Percentiles rank a stretch among this genome's conserved stretches.
Conservation (phyloP, 1,139 yeast species). For the Kodamaea anthophila region DNA sequence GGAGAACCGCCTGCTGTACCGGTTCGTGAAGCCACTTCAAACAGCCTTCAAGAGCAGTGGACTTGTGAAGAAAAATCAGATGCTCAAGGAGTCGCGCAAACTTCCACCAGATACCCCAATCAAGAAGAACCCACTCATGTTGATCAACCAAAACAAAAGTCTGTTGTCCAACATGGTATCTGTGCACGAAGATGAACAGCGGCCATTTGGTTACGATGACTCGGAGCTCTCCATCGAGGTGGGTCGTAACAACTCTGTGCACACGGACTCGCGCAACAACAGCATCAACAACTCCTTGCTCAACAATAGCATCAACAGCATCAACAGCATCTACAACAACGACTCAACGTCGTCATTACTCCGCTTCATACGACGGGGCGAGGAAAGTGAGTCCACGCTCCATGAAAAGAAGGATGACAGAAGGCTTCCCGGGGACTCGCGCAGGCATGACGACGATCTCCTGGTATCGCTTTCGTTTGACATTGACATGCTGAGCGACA, state of each 20-base stretch:
- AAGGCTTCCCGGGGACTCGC: background rate
- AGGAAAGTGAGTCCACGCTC: background rate
- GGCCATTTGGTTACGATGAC: conserved; percentile 1
- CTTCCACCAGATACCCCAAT: conserved; percentile 79
- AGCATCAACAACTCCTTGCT: background rate
- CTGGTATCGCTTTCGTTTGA: conserved; percentile 11
- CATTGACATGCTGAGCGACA: conserved; percentile 17
- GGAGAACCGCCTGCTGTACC: conserved; percentile 46
- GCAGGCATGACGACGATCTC: background rate
- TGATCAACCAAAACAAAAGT: conserved; percentile 24
- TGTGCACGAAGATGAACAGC: conserved; percentile 14
- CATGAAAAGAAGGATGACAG: background rate
- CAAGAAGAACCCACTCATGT: conserved; percentile 50
- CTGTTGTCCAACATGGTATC: conserved; percentile 17
- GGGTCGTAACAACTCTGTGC: conserved; percentile 25
- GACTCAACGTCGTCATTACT: conserved; percentile 34
- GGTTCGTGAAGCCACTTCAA: conserved; percentile 75
- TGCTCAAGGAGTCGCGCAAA: conserved; percentile 28
- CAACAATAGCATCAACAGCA: background rate
- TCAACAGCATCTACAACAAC: conserved; percentile 15
- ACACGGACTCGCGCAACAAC: background rate
- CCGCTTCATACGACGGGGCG: conserved; percentile 3
- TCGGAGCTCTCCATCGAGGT: conserved; percentile 35
- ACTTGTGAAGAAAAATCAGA: conserved; percentile 60
- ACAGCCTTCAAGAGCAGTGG: conserved; percentile 81